Percentiles rank a stretch among this genome's conserved stretches.
Evolutionary conservation across 2,329 filamentous ascomycete genomes (phyloP).

Genomic region (Epichloe sibirici): DNA sequence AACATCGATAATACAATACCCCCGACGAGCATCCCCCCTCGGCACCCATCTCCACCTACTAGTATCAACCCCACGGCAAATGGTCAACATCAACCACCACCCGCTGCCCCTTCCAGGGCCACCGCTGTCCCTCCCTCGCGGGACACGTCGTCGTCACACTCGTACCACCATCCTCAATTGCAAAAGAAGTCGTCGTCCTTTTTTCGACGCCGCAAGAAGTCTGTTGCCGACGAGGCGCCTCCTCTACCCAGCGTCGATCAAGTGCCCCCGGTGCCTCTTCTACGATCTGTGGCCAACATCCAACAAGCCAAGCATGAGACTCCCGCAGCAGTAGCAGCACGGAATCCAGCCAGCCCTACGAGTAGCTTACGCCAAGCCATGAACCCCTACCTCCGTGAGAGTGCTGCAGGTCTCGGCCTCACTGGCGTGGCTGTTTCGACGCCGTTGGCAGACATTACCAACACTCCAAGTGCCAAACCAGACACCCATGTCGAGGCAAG

Average conservation of each 20-base stretch:
- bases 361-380: slow-evolving; percentile 79
- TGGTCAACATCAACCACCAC: slow-evolving; percentile 27
- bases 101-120: slow-evolving; percentile 27
- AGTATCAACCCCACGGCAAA: slow-evolving; percentile 19
- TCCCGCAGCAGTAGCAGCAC: slow-evolving; percentile 10
- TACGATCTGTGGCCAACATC: slow-evolving; percentile 21
- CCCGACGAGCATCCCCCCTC: slow-evolving; percentile 2
- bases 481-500: slow-evolving; percentile 16
- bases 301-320: slow-evolving; percentile 18
- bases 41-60: slow-evolving; percentile 14
- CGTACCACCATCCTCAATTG: slow-evolving; percentile 41
- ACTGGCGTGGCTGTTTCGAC: slow-evolving; percentile 9
- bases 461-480: slow-evolving; percentile 7
- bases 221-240: slow-evolving; percentile 57
- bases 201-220: slow-evolving; percentile 89
- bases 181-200: slow-evolving; percentile 92
- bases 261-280: slow-evolving; percentile 26
- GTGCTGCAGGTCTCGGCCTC: slow-evolving; percentile 18
- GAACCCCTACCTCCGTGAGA: slow-evolving; percentile 57
- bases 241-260: slow-evolving; percentile 40
- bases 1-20: neutral
- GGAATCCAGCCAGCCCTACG: slow-evolving; percentile 45
- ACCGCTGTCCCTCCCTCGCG: slow-evolving; percentile 36
- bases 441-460: slow-evolving; percentile 16
- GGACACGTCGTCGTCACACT: slow-evolving; percentile 30